Base-by-base conservation (phyloP, 2,329 filamentous ascomycete genomes). In the Venturia asperata region DNA sequence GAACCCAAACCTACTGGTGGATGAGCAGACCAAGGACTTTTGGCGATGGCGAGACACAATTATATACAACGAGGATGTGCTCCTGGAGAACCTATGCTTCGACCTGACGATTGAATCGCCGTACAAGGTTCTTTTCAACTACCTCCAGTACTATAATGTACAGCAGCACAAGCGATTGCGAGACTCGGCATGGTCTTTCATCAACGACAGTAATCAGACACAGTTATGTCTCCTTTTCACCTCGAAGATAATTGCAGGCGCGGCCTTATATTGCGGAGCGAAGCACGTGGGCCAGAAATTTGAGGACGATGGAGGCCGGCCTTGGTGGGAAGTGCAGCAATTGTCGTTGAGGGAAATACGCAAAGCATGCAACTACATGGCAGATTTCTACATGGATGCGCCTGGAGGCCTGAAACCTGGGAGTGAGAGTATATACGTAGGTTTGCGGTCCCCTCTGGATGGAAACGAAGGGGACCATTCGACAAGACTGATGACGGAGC, bases 31-130 rank as follows among this genome's bases (percentile, higher is more conserved):
- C 70, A 97, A 97, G 73, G 94, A 99, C 73, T 99, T 94, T 74
- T 99, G 94, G 94, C 86, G 90, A 72, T 99, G 94, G 94, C 86
- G 92, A 67, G 94, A 99, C 74, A 94, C 89, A 66, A 96, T 99
- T 66, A 80, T 97, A 17, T 88, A 89, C 69, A 91, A 95, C 73
- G 94, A 99, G 77, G 94, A 97, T 74, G 81, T 93, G 55, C 89
- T 99, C 79, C 83, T 99, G 19, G 94, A 97, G 75, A 86, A 87
- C 58, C 81, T 99, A 21, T 97, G 92, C 67, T 99, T 99, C 75
- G 94, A 99, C 74, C 81, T 99, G 58, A 91, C 92, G 76, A 82
- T 97, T 37, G 90, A 95, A 69, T 90, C 92, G 67, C 93, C 94
- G 0, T 94, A 97, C 75, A 87, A 88, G 66, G 85, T 88, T 66